Base-by-base conservation (phyloP, 2,329 filamentous ascomycete genomes). In the Calonectria hawksworthii region DNA sequence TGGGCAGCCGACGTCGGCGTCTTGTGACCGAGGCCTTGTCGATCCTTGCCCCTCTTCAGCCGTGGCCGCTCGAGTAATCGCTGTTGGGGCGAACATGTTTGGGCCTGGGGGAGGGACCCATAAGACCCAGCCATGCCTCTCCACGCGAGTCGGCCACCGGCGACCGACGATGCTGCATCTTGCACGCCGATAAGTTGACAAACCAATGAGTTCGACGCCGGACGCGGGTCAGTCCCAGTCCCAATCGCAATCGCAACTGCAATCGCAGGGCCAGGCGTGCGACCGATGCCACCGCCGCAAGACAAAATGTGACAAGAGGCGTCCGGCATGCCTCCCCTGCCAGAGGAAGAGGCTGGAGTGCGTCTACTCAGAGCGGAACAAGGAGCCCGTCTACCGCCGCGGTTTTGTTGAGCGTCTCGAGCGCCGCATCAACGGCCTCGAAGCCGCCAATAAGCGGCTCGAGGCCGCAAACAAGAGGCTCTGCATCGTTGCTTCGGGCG, bases 221-320 rank as follows among this genome's bases (percentile, higher is more conserved):
- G 65, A 54, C 65, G 26, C 47, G 65, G 44, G 14, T 30, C 65
- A 68, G 50, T 26, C 65, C 47, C 64, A 32, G 64, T 34, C 44
- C n/a, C 64, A 44, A 16, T 44, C 41, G 1, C 41, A 44, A 41
- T 41, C 36, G 34, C 64, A 67, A 30, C 23, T 47, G 30, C 63
- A 47, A 44, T 23, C 44, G 11, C 64, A 67, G 64, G 56, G 23
- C 21, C 61, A 65, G 61, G 85, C 85, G 14, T 86, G 85, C 77
- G 85, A 86, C 52, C 82, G 84, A 66, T 87, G 86, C 74, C 86
- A 87, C 75, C 82, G 83, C 44, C 80, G 86, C 54, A 87, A 87
- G 74, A 84, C 84, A 38, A 82, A 82, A 50, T 87, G 86, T 75
- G 85, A 87, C 79, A 86, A 86, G 68, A 74, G 77, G 28, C 82